Evolutionary conservation across 192 early-diverging fungal genomes (phyloP), one percentile per base, ranked within the genome.

Genomic region (Backusella macrospora): DNA sequence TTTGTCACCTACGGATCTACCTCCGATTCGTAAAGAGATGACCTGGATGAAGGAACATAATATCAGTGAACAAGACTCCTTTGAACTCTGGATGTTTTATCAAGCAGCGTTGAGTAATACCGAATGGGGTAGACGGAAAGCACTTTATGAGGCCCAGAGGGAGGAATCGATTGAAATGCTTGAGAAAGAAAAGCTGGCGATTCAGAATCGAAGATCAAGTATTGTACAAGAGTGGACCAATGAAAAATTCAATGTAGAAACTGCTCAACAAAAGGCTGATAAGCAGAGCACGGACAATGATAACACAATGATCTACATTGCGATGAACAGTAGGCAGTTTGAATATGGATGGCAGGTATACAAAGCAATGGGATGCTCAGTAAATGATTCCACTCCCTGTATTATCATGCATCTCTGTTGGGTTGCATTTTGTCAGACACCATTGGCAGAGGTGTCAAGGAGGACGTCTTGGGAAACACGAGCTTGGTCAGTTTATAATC

Each of bases 311-410:
- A 71, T 76, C 0, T 76, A 72, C 37, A 72, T 59, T n/a, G 59
- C 70, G 4, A 65, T 76, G 37, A 44, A 43, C 9, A 71, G 71
- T 46, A 44, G 55, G 9, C 70, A 72, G 37, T 76, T 65, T 45
- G 75, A 76, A 15, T 71, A 76, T 38, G 75, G 70, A 16, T 76
- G 75, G 75, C 62, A 72, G 47, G 21, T 72, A 1, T 76, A 55
- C 44, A 18, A 67, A 13, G 46, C 46, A 37, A 76, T 72, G 75
- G 70, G 46, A 26, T 37, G 72, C 5, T 38, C 39, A 2, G 64
- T 76, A 6, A 65, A 72, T 62, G 52, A 49, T 16, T 48, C 62
- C 15, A 76, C 69, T 5, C 64, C 69, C 26, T 26, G 75, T 12
- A 62, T 76, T 16, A 59, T 43, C 6, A 76, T 76, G 75, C 63